These are phyloP conservation scores for Lactarius vividus DNA, from an alignment of 768 basidiomycete species.

Conservation along the genomic window DNA sequence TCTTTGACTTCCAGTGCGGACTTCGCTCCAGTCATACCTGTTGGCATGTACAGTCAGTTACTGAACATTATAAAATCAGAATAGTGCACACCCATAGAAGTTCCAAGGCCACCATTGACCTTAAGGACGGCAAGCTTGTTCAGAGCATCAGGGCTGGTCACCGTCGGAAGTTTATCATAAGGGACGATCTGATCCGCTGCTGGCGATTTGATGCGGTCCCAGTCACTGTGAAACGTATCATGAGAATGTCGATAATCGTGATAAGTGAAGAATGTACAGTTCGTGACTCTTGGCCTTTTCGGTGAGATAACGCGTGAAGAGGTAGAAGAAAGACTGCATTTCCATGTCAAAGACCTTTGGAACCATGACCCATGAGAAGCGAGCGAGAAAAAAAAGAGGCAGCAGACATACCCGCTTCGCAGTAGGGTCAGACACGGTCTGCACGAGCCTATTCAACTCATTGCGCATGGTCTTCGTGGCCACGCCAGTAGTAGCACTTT, in stretches of 20 bases:
- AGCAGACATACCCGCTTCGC: constrained; percentile 51
- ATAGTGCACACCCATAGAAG: constrained; percentile 69
- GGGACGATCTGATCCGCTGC: constrained; percentile 82
- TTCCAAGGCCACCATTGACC: constrained; percentile 91
- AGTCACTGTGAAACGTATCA: constrained; percentile 29
- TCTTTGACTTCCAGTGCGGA: constrained; percentile 94
- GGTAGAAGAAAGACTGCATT: constrained; percentile 91
- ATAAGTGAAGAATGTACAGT: constrained; percentile 55
- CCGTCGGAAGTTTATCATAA: constrained; percentile 67
- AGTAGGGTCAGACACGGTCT: constrained; percentile 52
- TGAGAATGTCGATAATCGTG: background rate
- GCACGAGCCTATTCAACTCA: constrained; percentile 67
- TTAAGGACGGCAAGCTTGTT: constrained; percentile 95
- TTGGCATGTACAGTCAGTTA: constrained; percentile 5
- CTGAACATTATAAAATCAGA: background rate
- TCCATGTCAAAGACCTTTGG: constrained; percentile 79
- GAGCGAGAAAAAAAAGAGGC: background rate
- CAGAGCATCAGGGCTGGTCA: constrained; percentile 61
- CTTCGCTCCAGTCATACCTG: constrained; percentile 85
- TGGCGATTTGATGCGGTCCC: constrained; percentile 70
- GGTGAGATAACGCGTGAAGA: constrained; percentile 89
- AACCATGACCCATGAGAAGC: constrained; percentile 23
- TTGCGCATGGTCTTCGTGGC: constrained; percentile 60
- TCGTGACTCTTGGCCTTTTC: constrained; percentile 84
- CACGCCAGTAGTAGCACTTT: constrained; percentile 44